Conservation (phyloP, 1,139 yeast genomes). For the Nakaseomyces kungkrabaensis region DNA sequence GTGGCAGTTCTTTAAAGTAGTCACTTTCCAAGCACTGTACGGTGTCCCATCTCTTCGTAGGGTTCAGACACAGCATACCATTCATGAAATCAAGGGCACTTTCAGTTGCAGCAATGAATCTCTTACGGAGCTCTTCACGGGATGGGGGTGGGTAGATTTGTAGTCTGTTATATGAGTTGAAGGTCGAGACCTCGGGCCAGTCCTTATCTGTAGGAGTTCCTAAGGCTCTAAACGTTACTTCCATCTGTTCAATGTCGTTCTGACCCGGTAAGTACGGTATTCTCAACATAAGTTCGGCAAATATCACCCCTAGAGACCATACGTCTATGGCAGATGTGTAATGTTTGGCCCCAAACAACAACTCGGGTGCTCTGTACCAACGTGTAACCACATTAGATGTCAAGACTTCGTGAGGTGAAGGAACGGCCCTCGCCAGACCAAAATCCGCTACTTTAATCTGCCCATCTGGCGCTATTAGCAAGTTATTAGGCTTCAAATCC, state of each 20-base stretch:
- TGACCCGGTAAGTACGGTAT: conserved; percentile 91
- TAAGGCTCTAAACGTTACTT: conserved; percentile 82
- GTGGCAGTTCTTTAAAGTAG: conserved; percentile 66
- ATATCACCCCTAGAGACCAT: conserved; percentile 94
- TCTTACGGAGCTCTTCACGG: conserved; percentile 63
- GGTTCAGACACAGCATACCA: conserved; percentile 70
- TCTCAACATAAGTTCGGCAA: conserved; percentile 90
- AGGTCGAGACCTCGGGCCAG: conserved; percentile 84
- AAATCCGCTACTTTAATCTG: conserved; percentile 91
- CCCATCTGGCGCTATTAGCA: conserved; percentile 78
- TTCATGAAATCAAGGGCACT: conserved; percentile 69
- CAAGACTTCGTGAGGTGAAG: conserved; percentile 67
- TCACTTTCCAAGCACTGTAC: conserved; percentile 55
- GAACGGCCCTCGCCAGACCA: conserved; percentile 82
- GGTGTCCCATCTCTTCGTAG: conserved; percentile 60
- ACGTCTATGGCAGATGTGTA: conserved; percentile 83
- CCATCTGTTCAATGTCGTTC: conserved; percentile 82
- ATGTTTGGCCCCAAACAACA: conserved; percentile 79
- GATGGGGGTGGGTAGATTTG: conserved; percentile 78
- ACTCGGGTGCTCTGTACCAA: conserved; percentile 95
- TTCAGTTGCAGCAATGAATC: conserved; percentile 91
- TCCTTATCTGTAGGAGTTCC: conserved; percentile 90
- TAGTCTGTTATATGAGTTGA: conserved; percentile 66
- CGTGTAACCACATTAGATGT: conserved; percentile 93
- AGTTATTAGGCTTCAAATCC: conserved; percentile 75